Base-by-base conservation (phyloP, 2,329 filamentous ascomycete species). In the Pezicula carpinea region DNA sequence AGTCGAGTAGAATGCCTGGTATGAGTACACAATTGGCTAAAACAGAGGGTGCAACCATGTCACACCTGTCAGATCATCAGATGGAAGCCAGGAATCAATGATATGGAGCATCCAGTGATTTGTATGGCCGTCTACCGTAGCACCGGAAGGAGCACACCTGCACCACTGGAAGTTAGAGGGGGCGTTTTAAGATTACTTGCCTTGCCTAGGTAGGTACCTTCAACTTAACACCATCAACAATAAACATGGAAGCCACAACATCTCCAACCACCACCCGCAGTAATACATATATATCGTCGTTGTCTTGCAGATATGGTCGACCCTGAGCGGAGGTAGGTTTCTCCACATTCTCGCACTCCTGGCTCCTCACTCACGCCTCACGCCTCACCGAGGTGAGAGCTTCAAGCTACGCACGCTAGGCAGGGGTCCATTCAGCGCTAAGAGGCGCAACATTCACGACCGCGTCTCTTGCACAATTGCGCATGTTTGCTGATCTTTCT, bases 221-320 rank as follows among this genome's bases (percentile, higher is more conserved):
- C 13, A 29, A 29, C 26, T 29, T 39, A 52, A n/a, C n/a, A n/a
- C n/a, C 23, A 39, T 18, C 39, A 26, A 39, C 33, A 19, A 41
- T 21, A 39, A 48, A 44, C 21, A 52, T 47, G 46, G 44, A 40
- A 51, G 50, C 39, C 40, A 39, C 17, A 42, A 33, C 45, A 49
- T 51, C 46, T 43, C 35, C 29, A 31, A 32, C 34, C 35, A 29
- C 43, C 44, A 51, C 46, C 48, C 39, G 45, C 49, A 48, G 26
- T 7, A 23, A 29, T 29, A 29, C 10, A 29, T 29, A 18, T 19
- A 26, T 44, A 36, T 29, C 26, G n/a, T n/a, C n/a, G n/a, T 44
- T 36, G 8, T 34, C 32, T 29, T 43, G 22, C 17, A 26, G 22
- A 29, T 15, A 29, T 26, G 39, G 23, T 43, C 17, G 41, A 19